phyloP scores from a whole-genome alignment of 805 yeast species.

The Blastobotrys americana region DNA sequence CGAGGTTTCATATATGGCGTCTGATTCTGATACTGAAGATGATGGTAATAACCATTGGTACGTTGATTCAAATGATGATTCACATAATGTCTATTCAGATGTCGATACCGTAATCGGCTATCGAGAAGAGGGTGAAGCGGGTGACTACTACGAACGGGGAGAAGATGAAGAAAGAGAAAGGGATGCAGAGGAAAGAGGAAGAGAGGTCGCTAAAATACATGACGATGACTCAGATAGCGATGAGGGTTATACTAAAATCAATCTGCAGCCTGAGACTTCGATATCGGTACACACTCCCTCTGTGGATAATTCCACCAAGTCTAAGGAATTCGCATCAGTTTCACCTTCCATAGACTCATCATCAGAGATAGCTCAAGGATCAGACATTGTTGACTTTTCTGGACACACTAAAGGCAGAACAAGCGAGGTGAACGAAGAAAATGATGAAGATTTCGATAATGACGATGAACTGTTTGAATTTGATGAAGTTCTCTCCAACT shows the following conservation, averaged over 20 bases:
- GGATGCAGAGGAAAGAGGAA: background rate
- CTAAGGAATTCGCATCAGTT: background rate
- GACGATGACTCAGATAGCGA: background rate
- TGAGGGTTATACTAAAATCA: too few relatives aligned
- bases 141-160: background rate
- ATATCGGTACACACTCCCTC: too few relatives aligned
- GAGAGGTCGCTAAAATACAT: background rate
- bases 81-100: background rate
- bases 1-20: slow-evolving; percentile 1
- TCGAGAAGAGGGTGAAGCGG: background rate
- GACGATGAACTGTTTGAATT: slow-evolving; percentile 7
- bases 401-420: background rate
- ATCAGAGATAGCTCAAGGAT: background rate
- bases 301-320: background rate
- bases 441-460: background rate
- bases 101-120: background rate
- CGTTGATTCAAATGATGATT: slow-evolving; percentile 1
- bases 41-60: background rate
- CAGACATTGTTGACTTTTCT: background rate
- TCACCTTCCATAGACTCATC: background rate
- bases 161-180: background rate
- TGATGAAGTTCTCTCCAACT: slow-evolving; percentile 3
- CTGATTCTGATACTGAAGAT: slow-evolving; percentile 1
- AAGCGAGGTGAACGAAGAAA: background rate
- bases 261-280: too few relatives aligned